Evolutionary conservation across 2,329 filamentous ascomycete species (phyloP).

Genomic region (Aspergillus brunneoviolaceus): DNA sequence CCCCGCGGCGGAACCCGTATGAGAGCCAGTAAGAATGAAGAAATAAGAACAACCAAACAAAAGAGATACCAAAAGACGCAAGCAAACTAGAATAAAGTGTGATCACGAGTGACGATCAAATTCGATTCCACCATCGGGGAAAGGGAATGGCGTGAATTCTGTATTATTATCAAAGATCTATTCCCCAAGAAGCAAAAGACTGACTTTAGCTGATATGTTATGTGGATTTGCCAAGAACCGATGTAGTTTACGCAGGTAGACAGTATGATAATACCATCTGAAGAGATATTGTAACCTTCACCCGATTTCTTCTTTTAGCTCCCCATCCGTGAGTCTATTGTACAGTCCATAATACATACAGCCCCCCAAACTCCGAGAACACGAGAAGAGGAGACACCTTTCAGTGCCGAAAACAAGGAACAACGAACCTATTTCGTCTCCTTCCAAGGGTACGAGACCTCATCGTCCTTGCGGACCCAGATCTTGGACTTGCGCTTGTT

Average conservation of each 20-base stretch:
- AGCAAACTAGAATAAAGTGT: background rate
- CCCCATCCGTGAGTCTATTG: background rate
- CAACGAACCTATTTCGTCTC: constrained; percentile 36
- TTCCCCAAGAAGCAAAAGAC: background rate
- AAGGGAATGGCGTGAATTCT: background rate
- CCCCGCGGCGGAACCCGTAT: background rate
- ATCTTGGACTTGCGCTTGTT: constrained; percentile 90
- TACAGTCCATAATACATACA: background rate
- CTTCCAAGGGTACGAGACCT: constrained; percentile 65
- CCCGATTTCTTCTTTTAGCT: too few relatives aligned
- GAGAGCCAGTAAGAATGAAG: background rate
- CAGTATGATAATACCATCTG: background rate
- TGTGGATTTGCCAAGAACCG: background rate
- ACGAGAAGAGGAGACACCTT: background rate
- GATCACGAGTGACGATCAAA: background rate
- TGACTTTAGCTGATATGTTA: background rate
- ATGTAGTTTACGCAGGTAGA: background rate
- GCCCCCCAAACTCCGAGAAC: background rate
- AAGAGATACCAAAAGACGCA: background rate
- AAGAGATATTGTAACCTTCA: too few relatives aligned
- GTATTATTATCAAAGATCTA: background rate
- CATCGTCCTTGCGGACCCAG: constrained; percentile 80
- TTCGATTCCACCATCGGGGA: background rate
- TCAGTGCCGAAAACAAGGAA: too few relatives aligned
- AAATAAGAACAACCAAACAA: background rate